phyloP scores from a whole-genome alignment of 805 yeast species.

The Blastobotrys americana region DNA sequence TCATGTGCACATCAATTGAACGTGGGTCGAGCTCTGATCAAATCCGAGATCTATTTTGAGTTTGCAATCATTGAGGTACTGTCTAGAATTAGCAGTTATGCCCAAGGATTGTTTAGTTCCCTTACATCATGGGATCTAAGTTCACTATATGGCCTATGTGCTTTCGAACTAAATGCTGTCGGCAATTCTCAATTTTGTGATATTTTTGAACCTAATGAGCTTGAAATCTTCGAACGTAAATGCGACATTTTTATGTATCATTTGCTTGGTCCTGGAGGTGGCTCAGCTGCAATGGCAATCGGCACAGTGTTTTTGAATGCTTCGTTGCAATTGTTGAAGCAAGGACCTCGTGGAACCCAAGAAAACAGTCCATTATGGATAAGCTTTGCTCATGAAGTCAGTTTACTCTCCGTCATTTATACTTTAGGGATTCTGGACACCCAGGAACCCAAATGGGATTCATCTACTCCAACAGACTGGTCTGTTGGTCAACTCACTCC shows the following conservation, averaged over 20 bases:
- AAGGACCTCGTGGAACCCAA: too few species aligned
- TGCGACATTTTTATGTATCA: slow-evolving; percentile 41
- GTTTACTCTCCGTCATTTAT: not conserved
- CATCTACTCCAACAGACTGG: slow-evolving; percentile 1
- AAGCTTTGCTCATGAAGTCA: slow-evolving; percentile 5
- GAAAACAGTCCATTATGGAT: slow-evolving; percentile 4
- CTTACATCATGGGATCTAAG: slow-evolving; percentile 36
- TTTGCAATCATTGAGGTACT: slow-evolving; percentile 18
- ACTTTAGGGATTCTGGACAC: slow-evolving; percentile 1
- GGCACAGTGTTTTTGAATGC: slow-evolving; percentile 46
- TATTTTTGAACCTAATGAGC: slow-evolving; percentile 46
- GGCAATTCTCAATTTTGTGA: slow-evolving; percentile 29
- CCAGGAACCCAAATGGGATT: slow-evolving; percentile 1
- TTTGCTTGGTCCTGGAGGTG: slow-evolving; percentile 41
- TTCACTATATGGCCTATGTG: slow-evolving; percentile 39
- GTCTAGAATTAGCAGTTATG: slow-evolving; percentile 21
- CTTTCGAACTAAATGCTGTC: slow-evolving; percentile 43
- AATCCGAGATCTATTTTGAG: slow-evolving; percentile 13
- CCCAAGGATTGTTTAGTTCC: slow-evolving; percentile 27
- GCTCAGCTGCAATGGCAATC: slow-evolving; percentile 34
- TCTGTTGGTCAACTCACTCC: slow-evolving; percentile 15
- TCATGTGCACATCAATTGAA: slow-evolving; percentile 5
- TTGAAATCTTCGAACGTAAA: slow-evolving; percentile 36
- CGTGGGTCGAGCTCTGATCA: slow-evolving; percentile 3
- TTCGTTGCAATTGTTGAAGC: slow-evolving; percentile 38